These are phyloP conservation scores for Solanum piurae DNA, from an alignment of 257 asterid genomes.

Conservation along the genomic window DNA sequence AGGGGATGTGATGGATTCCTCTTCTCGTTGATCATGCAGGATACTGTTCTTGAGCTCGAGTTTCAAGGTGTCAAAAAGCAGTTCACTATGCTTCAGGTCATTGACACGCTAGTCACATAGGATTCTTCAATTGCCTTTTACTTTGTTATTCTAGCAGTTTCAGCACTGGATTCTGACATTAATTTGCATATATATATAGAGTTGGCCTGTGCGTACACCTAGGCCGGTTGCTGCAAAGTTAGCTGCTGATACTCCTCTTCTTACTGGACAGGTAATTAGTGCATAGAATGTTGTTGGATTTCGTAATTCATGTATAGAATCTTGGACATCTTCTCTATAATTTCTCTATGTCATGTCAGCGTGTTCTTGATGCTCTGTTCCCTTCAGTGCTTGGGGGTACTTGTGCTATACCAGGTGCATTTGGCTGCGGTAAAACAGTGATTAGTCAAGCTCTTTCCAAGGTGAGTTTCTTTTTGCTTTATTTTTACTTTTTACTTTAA, in stretches of 20 bases:
- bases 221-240: conserved; percentile 94
- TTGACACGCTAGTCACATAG: neutral
- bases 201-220: conserved; percentile 98
- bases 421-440: conserved; percentile 98
- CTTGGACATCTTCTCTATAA: neutral
- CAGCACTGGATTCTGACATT: neutral
- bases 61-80: conserved; percentile 85
- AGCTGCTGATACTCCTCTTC: conserved; percentile 97
- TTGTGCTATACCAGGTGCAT: conserved; percentile 99
- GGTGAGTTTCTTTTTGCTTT: conserved; percentile 30
- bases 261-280: conserved; percentile 86
- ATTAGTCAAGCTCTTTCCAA: conserved; percentile 99
- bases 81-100: conserved; percentile 95
- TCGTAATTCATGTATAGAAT: neutral
- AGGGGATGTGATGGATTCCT: neutral
- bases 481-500: neutral
- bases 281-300: neutral
- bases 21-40: conserved; percentile 41
- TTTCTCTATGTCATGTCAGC: conserved; percentile 38
- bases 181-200: conserved; percentile 29
- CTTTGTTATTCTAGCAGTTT: neutral
- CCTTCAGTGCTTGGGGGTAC: conserved; percentile 99
- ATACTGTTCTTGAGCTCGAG: conserved; percentile 97
- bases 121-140: neutral
- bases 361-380: conserved; percentile 98